phyloP scores from a whole-genome alignment of 176 grass and related monocot species.

The Cenchrus americanus region DNA sequence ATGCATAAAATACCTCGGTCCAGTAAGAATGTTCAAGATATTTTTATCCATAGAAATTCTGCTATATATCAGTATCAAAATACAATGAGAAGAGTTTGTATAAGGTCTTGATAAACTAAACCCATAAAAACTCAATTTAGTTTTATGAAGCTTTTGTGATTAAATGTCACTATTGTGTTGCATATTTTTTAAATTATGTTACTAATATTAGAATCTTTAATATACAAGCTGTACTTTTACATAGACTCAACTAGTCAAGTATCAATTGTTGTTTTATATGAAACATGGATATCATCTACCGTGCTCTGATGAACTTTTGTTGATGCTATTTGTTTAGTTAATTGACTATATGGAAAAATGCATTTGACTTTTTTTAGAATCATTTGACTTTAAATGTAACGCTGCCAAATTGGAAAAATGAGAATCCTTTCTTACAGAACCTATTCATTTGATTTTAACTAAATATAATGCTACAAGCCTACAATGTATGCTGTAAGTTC shows the following conservation, averaged over 20 bases:
- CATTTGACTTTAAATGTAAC: background rate
- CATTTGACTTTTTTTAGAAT: background rate
- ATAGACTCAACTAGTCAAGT: background rate
- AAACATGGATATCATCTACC: background rate
- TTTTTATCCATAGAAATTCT: background rate
- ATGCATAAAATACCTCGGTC: slow-evolving; percentile 92
- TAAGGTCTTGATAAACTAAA: too few relatives aligned
- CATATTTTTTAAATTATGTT: background rate
- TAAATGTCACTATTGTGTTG: background rate
- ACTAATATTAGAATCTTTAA: background rate
- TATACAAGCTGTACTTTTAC: background rate
- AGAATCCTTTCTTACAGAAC: background rate
- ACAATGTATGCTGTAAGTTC: background rate
- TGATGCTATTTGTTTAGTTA: background rate
- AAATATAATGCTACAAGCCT: slow-evolving; percentile 6
- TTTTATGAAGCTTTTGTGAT: background rate
- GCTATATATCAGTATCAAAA: background rate
- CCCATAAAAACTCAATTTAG: background rate
- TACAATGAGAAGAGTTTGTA: background rate
- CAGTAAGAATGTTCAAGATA: slow-evolving; percentile 58
- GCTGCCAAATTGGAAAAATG: background rate
- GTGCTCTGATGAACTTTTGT: background rate
- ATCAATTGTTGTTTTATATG: background rate
- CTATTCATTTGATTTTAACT: background rate
- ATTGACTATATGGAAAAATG: background rate